Evolutionary conservation across 768 basidiomycete species (phyloP).

Genomic region (Neoboletus subvelutipes): DNA sequence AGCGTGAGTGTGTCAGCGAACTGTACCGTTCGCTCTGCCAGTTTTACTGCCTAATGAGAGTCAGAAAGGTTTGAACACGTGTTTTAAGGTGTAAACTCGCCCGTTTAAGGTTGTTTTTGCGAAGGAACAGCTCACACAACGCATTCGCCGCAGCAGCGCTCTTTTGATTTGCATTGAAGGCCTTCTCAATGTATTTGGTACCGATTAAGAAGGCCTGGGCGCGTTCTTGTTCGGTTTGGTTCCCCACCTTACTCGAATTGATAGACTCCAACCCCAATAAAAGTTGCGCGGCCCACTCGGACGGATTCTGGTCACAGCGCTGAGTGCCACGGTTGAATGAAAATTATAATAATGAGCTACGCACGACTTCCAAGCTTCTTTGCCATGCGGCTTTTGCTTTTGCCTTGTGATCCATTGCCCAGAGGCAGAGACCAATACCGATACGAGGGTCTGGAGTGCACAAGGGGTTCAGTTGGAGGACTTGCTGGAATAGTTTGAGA

Average conservation of each 20-base stretch:
- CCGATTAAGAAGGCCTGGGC: slow-evolving; percentile 59
- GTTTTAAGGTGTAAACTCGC: slow-evolving; percentile 37
- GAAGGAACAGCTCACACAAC: slow-evolving; percentile 74
- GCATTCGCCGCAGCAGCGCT: slow-evolving; percentile 84
- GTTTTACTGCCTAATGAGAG: slow-evolving; percentile 69
- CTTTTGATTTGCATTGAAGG: slow-evolving; percentile 73
- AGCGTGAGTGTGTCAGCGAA: slow-evolving; percentile 87
- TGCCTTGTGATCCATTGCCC: slow-evolving; percentile 81
- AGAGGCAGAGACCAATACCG: slow-evolving; percentile 92
- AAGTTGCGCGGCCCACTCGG: slow-evolving; percentile 75
- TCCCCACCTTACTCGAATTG: slow-evolving; percentile 77
- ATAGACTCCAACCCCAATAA: slow-evolving; percentile 84
- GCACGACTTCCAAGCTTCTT: slow-evolving; percentile 78
- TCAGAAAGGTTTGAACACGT: not conserved
- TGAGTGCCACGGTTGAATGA: not conserved
- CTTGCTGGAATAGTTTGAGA: slow-evolving; percentile 82
- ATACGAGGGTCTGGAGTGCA: slow-evolving; percentile 92
- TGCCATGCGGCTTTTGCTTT: slow-evolving; percentile 91
- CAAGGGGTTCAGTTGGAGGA: slow-evolving; percentile 71
- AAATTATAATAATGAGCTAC: slow-evolving; percentile 29
- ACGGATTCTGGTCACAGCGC: slow-evolving; percentile 56
- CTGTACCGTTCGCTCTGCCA: slow-evolving; percentile 92
- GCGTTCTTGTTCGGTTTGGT: slow-evolving; percentile 62
- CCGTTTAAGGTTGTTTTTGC: slow-evolving; percentile 61
- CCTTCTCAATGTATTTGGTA: slow-evolving; percentile 68